Evolutionary conservation across 2,329 filamentous ascomycete species (phyloP), one percentile per base, ranked within the genome.

Genomic region (Colletotrichum sp.): DNA sequence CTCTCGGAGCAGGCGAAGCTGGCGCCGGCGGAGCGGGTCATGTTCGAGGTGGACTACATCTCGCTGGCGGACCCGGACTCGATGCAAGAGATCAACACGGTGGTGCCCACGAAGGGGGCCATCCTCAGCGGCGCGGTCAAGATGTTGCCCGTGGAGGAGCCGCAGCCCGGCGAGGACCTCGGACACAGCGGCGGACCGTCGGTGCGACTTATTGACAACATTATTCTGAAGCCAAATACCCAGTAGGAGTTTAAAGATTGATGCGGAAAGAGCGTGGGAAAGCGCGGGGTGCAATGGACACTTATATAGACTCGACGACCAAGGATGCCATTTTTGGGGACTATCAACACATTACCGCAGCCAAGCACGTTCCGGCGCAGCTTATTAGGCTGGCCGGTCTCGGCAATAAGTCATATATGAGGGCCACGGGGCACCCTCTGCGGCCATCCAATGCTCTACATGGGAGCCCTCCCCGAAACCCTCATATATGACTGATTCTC

Each of bases 181-280:
- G 96, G 96, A 5, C 92, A 91, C 76, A 89, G 91, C 71, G 93
- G 92, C 5, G 93, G 93, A 2, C 94, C 95, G 18, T 83, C 92
- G 1, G 97, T 99, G 63, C 90, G 97, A 76, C 86, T 99, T 84
- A 98, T 99, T 83, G 97, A 99, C 82, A 99, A 99, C 81, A 93
- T 98, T 78, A 93, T 98, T 70, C 83, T 96, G 38, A 85, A 89
- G 79, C 87, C 90, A 0, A 77, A 77, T 52, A 67, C 65, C 52
- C 74, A 74, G 32, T 74, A 72, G 52, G 21, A 30, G 48, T n/a
- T 26, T n/a, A 75, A 67, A 38, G 5, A 3, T 62, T 12, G 59
- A 38, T 36, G 3, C 8, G 21, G 14, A 16, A n/a, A 16, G 4
- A n/a, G 9, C 10, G 24, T 28, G 13, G 16, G 24, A 18, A n/a